Percentiles rank a stretch among this genome's conserved stretches.
These are phyloP conservation scores for Lasiodiplodia theobromae DNA, from an alignment of 2,329 filamentous ascomycete genomes.

Conservation along the genomic window DNA sequence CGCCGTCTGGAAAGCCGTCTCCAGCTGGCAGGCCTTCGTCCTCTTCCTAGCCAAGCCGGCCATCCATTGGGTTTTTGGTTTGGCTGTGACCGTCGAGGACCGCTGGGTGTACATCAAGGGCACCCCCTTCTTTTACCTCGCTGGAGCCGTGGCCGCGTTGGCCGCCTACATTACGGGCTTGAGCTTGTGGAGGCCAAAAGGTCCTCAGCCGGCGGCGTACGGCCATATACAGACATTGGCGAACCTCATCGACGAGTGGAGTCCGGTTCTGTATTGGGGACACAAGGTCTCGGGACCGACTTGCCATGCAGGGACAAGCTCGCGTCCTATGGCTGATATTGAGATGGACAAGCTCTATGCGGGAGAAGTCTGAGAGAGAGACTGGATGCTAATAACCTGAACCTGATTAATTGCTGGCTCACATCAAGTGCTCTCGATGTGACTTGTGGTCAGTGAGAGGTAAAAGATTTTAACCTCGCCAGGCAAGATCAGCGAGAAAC, in stretches of 20 bases:
- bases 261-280: conserved; percentile 2
- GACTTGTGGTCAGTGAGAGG: background rate
- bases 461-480: background rate
- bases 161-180: background rate
- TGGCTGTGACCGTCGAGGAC: background rate
- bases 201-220: background rate
- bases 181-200: background rate
- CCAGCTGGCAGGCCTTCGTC: background rate
- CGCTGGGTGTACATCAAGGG: background rate
- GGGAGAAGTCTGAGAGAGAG: background rate
- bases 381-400: background rate
- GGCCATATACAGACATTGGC: background rate
- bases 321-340: background rate
- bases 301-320: conserved; percentile 3
- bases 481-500: background rate
- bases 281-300: background rate
- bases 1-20: background rate
- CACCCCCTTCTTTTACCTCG: background rate
- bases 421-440: background rate
- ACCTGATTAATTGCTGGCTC: background rate
- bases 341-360: conserved; percentile 1
- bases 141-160: background rate
- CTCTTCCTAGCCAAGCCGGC: background rate
- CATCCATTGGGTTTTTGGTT: background rate
- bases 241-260: background rate